phyloP scores from a whole-genome alignment of 2,329 filamentous ascomycete species.

The Venturia nashicola region DNA sequence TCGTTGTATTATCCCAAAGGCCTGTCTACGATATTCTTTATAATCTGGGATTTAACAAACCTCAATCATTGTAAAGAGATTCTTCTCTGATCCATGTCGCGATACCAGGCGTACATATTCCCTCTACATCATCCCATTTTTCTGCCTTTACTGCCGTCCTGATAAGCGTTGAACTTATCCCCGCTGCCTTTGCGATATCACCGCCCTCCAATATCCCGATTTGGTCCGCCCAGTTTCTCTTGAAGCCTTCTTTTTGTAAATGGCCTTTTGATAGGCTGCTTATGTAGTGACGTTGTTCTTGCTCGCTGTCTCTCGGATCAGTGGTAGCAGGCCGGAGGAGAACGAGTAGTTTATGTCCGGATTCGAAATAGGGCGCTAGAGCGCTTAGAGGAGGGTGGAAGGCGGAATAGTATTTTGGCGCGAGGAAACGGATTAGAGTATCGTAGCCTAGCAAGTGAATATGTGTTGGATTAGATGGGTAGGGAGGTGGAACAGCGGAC shows the following conservation, averaged over 20 bases:
- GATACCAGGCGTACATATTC: conserved; percentile 46
- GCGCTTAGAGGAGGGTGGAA: conserved; percentile 36
- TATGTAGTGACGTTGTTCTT: conserved; percentile 44
- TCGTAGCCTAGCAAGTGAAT: conserved; percentile 66
- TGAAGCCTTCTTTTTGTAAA: conserved; percentile 42
- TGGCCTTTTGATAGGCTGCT: conserved; percentile 32
- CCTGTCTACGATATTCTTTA: too few relatives aligned
- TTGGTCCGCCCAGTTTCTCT: conserved; percentile 43
- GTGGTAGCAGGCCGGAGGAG: conserved; percentile 43
- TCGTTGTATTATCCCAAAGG: too few relatives aligned
- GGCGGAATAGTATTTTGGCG: conserved; percentile 56
- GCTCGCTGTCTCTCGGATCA: conserved; percentile 27
- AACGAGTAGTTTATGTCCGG: conserved; percentile 47
- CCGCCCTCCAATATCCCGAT: conserved; percentile 48
- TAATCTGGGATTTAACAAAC: too few relatives aligned
- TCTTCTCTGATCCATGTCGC: conserved; percentile 44
- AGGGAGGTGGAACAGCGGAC: conserved; percentile 19
- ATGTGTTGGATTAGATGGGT: conserved; percentile 34
- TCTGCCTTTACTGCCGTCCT: conserved; percentile 40
- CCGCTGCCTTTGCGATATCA: conserved; percentile 18
- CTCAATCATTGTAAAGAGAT: conserved; percentile 36
- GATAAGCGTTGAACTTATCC: conserved; percentile 49
- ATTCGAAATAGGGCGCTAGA: conserved; percentile 50
- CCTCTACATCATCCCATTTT: conserved; percentile 35
- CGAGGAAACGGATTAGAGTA: conserved; percentile 59